A percentile compares a stretch with the other conserved stretches of the same genome.
phyloP scores from a whole-genome alignment of 495 filamentous ascomycete genomes.

The Apodospora peruviana region DNA sequence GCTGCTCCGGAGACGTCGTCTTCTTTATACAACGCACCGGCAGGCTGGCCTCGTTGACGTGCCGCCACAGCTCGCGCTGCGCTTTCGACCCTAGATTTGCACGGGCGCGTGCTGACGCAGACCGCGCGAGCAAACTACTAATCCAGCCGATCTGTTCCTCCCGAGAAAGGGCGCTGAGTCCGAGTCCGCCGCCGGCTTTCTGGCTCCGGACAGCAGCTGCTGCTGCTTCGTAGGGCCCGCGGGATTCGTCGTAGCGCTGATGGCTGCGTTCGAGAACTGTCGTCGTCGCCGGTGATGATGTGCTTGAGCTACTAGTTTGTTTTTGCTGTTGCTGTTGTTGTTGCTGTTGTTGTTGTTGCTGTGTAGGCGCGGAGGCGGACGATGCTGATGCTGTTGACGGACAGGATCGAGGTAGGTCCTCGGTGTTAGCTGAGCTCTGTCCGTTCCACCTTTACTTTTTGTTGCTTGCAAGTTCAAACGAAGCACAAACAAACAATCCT shows the following conservation, averaged over 20 bases:
- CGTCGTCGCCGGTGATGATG: constrained; percentile 5
- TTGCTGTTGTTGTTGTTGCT: constrained; percentile 1
- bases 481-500: no score
- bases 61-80: constrained; percentile 45
- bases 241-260: constrained; percentile 30
- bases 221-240: constrained; percentile 26
- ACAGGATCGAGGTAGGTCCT: no score
- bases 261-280: constrained; percentile 31
- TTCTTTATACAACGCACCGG: constrained; percentile 27
- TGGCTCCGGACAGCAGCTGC: no score
- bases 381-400: no score
- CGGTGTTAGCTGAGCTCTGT: no score
- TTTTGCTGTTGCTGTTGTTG: constrained; percentile 1
- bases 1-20: constrained; percentile 19
- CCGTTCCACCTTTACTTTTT: no score
- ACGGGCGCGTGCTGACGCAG: constrained; percentile 13
- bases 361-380: background rate
- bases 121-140: constrained; percentile 26
- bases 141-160: constrained; percentile 33
- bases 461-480: no score
- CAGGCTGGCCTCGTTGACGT: constrained; percentile 38
- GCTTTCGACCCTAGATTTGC: constrained; percentile 30
- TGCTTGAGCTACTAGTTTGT: background rate
- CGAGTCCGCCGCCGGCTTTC: constrained; percentile 18
- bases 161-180: constrained; percentile 28